Base-by-base conservation (phyloP, 768 basidiomycete genomes). In the Tubosaeta sp. region DNA sequence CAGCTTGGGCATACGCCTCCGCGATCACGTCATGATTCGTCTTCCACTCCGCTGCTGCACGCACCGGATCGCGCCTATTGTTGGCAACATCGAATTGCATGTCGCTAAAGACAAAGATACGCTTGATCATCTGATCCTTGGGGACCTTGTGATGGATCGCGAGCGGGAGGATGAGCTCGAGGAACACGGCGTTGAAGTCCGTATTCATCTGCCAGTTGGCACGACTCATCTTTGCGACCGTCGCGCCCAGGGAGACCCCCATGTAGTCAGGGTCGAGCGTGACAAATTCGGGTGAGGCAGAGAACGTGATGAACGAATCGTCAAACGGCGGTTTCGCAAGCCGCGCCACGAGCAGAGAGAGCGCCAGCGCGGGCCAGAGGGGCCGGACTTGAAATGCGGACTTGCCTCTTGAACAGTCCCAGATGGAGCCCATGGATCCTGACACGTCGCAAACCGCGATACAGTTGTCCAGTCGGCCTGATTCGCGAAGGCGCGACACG, bases 371-470 rank as follows among this genome's bases (percentile, higher is more conserved):
- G 7, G 83, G 83, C 33, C 76, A 69, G 50, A 89, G 84, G 0
- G 87, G 86, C 16, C 50, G 0, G 25, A 64, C 54, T 2, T 25
- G 9, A n/a, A 57, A 59, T 2, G 54, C 14, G 2, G 19, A 69
- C 57, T 17, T 27, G 42, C 32, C 17, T 50, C 2, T 46, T 8
- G 39, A 31, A 0, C 19, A 5, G 1, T 25, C 1, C 1, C 3
- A 0, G 4, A 76, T 25, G 12, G 12, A 22, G 2, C 83, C 84
- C 88, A 88, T 89, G 9, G 83, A 85, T 0, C 83, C 86, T 0
- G 84, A 87, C 16, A 88, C 85, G 60, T 89, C 88, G 65, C 85
- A 88, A 26, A 88, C 59, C 0, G 86, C 86, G 25, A 90, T 61
- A 10, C 77, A 74, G 55, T 82, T 86, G 1, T 83, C 78, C 35